phyloP scores from a whole-genome alignment of 2,329 filamentous ascomycete species.

The Hirsutella minnesotensis region DNA sequence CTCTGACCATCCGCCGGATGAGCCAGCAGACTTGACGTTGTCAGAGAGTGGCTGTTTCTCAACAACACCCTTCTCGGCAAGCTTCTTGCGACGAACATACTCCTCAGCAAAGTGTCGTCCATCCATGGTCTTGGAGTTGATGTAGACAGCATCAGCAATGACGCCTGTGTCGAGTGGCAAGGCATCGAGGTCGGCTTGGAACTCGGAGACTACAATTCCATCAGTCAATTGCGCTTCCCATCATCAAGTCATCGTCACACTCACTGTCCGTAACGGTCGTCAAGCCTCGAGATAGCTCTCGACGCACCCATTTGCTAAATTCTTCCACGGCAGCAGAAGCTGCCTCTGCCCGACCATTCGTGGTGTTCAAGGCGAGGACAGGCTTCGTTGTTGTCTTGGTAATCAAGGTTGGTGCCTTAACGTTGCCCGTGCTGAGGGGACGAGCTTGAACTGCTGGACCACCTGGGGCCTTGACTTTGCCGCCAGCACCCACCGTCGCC shows the following conservation, averaged over 20 bases:
- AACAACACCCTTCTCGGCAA: slow-evolving; percentile 83
- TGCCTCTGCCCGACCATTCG: slow-evolving; percentile 24
- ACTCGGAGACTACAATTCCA: slow-evolving; percentile 53
- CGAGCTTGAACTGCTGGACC: slow-evolving; percentile 40
- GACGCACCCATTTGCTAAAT: slow-evolving; percentile 84
- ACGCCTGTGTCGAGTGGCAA: slow-evolving; percentile 69
- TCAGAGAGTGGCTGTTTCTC: slow-evolving; percentile 56
- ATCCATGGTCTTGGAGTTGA: slow-evolving; percentile 78
- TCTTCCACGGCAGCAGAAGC: slow-evolving; percentile 61
- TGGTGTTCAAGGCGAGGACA: slow-evolving; percentile 26
- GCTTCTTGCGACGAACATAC: slow-evolving; percentile 83
- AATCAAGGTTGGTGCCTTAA: slow-evolving; percentile 30
- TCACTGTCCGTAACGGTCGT: slow-evolving; percentile 39
- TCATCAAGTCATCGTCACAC: slow-evolving; percentile 12
- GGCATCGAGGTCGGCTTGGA: slow-evolving; percentile 62
- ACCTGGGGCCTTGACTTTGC: slow-evolving; percentile 72
- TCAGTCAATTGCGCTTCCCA: slow-evolving; percentile 14
- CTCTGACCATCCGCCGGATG: slow-evolving; percentile 77
- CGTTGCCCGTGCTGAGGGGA: slow-evolving; percentile 27
- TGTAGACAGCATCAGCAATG: slow-evolving; percentile 84
- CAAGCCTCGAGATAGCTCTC: slow-evolving; percentile 65
- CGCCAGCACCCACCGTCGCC: slow-evolving; percentile 90
- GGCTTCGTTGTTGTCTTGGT: slow-evolving; percentile 41
- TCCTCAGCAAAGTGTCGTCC: slow-evolving; percentile 89
- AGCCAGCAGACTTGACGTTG: slow-evolving; percentile 27